These are phyloP conservation scores for Ophiocordyceps camponoti-floridani DNA, from an alignment of 2,329 filamentous ascomycete species.

Conservation along the genomic window DNA sequence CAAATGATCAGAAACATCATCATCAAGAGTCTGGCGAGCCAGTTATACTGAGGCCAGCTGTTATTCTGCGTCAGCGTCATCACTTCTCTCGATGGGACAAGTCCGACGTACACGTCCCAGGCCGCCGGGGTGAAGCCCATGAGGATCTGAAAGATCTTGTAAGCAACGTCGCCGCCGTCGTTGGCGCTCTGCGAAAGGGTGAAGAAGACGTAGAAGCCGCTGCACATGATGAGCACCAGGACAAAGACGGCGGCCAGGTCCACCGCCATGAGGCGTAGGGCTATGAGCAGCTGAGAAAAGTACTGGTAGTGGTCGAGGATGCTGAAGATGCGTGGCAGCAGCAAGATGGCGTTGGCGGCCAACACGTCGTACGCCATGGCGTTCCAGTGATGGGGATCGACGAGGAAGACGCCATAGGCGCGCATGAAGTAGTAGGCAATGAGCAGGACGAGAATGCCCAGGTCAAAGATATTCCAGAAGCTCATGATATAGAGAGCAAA, in stretches of 20 bases:
- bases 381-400: constrained; percentile 58
- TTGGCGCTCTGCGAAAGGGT: constrained; percentile 60
- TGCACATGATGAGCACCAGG: constrained; percentile 73
- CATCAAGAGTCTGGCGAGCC: constrained; percentile 58
- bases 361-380: constrained; percentile 87
- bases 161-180: constrained; percentile 59
- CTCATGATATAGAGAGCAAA: constrained; percentile 95
- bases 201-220: constrained; percentile 91
- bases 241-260: constrained; percentile 75
- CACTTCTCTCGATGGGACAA: background rate
- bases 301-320: constrained; percentile 90
- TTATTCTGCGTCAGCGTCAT: constrained; percentile 3
- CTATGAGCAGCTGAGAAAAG: constrained; percentile 86
- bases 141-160: constrained; percentile 79
- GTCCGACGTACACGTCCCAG: constrained; percentile 56
- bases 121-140: constrained; percentile 94
- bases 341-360: constrained; percentile 72
- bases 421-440: constrained; percentile 82
- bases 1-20: constrained; percentile 80
- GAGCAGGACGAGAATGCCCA: constrained; percentile 73
- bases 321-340: constrained; percentile 83
- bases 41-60: constrained; percentile 56
- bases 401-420: constrained; percentile 70
- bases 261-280: constrained; percentile 84
- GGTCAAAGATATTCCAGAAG: constrained; percentile 92